phyloP scores from a whole-genome alignment of 1,284 basidiomycete species.

The Apiotrichum domesticum region DNA sequence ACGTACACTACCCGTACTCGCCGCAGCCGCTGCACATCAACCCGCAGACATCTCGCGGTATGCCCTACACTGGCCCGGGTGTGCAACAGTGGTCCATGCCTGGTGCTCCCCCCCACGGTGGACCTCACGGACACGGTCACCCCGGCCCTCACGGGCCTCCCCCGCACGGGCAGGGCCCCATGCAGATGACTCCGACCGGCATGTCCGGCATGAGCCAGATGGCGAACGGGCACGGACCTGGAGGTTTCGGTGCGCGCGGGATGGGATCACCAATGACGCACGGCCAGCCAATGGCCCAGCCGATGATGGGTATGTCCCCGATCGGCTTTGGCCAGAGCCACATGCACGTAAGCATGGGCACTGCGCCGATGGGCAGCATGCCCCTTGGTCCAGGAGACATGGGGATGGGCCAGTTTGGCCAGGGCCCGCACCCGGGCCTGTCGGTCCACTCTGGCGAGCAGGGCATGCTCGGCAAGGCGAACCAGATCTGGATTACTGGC shows the following conservation, averaged over 20 bases:
- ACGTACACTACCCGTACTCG: constrained; percentile 41
- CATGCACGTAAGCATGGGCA: constrained; percentile 37
- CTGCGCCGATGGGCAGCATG: constrained; percentile 29
- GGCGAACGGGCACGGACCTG: constrained; percentile 13
- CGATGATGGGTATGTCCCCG: constrained; percentile 20
- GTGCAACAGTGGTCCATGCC: constrained; percentile 30
- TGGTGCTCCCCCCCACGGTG: constrained; percentile 11
- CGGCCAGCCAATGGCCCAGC: constrained; percentile 19
- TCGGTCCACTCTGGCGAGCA: constrained; percentile 49
- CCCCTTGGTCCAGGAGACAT: constrained; percentile 21
- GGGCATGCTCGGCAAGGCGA: constrained; percentile 49
- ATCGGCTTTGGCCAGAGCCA: constrained; percentile 29
- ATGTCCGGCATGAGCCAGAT: constrained; percentile 27
- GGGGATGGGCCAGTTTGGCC: constrained; percentile 30
- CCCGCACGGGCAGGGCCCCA: constrained; percentile 19
- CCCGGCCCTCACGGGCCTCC: constrained; percentile 17
- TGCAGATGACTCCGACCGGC: constrained; percentile 33
- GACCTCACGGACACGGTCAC: constrained; percentile 2
- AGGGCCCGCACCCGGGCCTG: constrained; percentile 36
- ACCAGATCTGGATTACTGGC: constrained; percentile 91
- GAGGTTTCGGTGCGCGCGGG: constrained; percentile 11
- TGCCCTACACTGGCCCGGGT: constrained; percentile 39
- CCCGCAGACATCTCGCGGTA: constrained; percentile 31
- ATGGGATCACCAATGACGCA: constrained; percentile 24
- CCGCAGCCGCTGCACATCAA: constrained; percentile 40